Evolutionary conservation across 345 rosid genomes (phyloP).

Genomic region (Rhodomyrtus tomentosa): DNA sequence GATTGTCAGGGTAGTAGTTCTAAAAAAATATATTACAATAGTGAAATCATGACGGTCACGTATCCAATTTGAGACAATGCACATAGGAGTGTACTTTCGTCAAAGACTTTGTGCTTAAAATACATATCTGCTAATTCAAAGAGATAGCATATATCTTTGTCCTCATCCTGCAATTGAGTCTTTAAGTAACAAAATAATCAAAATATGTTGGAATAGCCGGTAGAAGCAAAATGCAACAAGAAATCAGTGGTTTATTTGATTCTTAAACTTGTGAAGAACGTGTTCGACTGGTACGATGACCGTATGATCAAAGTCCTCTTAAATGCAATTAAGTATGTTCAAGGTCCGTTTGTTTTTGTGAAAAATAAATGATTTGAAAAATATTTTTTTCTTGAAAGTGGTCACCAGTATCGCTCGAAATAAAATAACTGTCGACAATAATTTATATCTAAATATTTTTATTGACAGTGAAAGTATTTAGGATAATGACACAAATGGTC

Average conservation of each 20-base stretch:
- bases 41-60: not conserved
- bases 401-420: accelerated
- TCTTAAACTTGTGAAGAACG: not conserved
- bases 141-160: not conserved
- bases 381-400: not conserved
- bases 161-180: not conserved
- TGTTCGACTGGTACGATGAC: not conserved
- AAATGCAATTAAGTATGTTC: not conserved
- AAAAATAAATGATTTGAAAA: not conserved
- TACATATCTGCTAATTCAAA: not conserved
- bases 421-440: accelerated
- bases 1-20: too few relatives aligned
- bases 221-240: not conserved
- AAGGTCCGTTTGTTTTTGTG: accelerated
- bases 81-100: not conserved
- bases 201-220: not conserved
- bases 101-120: not conserved
- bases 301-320: not conserved
- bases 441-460: not conserved
- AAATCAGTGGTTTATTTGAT: not conserved
- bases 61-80: not conserved
- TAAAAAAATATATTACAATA: not conserved
- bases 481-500: too few relatives aligned
- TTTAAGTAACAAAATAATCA: not conserved
- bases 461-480: too few relatives aligned